Evolutionary conservation across 805 yeast genomes (phyloP).

Genomic region (Pichia rugopelliculosa): DNA sequence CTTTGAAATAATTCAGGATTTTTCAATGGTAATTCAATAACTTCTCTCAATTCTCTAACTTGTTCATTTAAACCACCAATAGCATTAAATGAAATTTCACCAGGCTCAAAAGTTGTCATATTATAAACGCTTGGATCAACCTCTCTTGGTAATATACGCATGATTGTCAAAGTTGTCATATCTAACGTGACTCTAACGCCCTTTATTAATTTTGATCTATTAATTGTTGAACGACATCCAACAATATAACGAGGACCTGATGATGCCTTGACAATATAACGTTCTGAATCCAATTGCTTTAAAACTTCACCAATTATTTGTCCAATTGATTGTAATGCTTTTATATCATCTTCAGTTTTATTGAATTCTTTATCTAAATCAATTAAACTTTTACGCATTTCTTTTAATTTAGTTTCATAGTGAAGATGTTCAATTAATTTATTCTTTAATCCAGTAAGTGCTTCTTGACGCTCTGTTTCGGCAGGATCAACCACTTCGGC

Average conservation of each 20-base stretch:
- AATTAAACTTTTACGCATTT: constrained; percentile 72
- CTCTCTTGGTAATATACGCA: constrained; percentile 95
- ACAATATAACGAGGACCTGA: constrained; percentile 97
- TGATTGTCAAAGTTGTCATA: constrained; percentile 94
- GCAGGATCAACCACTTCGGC: constrained; percentile 9
- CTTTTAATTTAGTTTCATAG: constrained; percentile 88
- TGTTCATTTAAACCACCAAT: constrained; percentile 97
- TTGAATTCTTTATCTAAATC: constrained; percentile 77
- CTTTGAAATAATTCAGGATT: constrained; percentile 93
- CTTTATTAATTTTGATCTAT: constrained; percentile 72
- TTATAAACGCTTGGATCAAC: constrained; percentile 97
- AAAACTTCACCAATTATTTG: constrained; percentile 95
- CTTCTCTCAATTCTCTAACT: constrained; percentile 93
- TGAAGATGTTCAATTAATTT: constrained; percentile 88
- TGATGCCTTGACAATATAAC: constrained; percentile 92
- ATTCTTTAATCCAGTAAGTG: constrained; percentile 70
- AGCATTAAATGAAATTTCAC: constrained; percentile 87
- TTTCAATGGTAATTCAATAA: constrained; percentile 91
- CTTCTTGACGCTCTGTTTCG: constrained; percentile 49
- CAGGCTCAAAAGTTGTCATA: constrained; percentile 98
- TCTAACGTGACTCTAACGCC: constrained; percentile 96
- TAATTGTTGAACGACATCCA: constrained; percentile 91
- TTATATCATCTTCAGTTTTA: constrained; percentile 94
- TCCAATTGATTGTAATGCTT: constrained; percentile 94
- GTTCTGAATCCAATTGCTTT: constrained; percentile 89